Evolutionary conservation across 2,329 filamentous ascomycete genomes (phyloP).

Genomic region (Fusarium sp.): DNA sequence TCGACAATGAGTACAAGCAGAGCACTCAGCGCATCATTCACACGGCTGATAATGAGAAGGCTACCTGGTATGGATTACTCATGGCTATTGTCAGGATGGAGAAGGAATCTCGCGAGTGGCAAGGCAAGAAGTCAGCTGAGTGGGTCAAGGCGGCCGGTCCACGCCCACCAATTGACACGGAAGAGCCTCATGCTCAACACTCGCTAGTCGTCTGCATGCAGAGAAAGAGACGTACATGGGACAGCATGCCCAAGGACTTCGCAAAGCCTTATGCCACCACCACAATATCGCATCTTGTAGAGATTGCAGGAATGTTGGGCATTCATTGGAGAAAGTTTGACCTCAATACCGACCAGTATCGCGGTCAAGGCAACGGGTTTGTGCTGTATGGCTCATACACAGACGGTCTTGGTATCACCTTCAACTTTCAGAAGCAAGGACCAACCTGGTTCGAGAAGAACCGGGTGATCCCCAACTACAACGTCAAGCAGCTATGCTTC

Average conservation of each 20-base stretch:
- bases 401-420: conserved; percentile 51
- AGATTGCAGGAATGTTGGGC: conserved; percentile 50
- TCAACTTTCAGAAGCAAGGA: conserved; percentile 51
- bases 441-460: conserved; percentile 48
- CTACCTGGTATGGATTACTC: conserved; percentile 32
- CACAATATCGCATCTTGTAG: conserved; percentile 49
- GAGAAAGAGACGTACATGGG: conserved; percentile 35
- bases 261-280: conserved; percentile 49
- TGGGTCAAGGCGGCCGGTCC: conserved; percentile 25
- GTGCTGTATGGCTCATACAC: conserved; percentile 46
- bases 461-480: conserved; percentile 49
- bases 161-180: neutral
- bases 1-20: conserved; percentile 22
- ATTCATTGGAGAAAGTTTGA: conserved; percentile 56
- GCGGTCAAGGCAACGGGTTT: conserved; percentile 51
- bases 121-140: conserved; percentile 20
- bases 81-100: conserved; percentile 37
- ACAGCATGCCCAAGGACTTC: conserved; percentile 36
- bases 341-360: conserved; percentile 48
- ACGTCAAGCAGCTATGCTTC: conserved; percentile 53
- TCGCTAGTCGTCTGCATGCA: conserved; percentile 36
- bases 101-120: conserved; percentile 37
- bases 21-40: conserved; percentile 33
- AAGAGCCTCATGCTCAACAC: conserved; percentile 10
- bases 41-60: conserved; percentile 36